A percentile compares a stretch with the other conserved stretches of the same genome.
These are phyloP conservation scores for Suillus tomentosus DNA, from an alignment of 768 basidiomycete species.

Conservation along the genomic window DNA sequence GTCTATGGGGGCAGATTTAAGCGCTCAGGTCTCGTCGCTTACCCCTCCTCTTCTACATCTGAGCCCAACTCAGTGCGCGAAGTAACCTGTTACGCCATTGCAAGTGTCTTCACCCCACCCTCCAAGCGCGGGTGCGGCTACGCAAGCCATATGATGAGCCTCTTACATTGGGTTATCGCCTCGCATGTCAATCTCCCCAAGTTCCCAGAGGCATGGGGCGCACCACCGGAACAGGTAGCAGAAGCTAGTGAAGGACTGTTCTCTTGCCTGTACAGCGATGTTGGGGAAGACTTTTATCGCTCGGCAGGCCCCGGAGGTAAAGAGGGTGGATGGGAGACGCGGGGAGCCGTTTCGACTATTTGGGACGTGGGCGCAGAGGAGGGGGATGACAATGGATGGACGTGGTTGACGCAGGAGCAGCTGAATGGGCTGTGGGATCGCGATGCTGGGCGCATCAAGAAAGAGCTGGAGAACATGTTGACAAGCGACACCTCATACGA, in stretches of 20 bases:
- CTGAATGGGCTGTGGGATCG: slow-evolving; percentile 40
- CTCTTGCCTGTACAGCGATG: slow-evolving; percentile 55
- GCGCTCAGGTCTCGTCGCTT: slow-evolving; percentile 34
- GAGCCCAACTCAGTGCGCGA: slow-evolving; percentile 23
- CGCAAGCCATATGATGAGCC: slow-evolving; percentile 62
- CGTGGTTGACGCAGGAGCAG: slow-evolving; percentile 39
- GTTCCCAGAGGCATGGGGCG: slow-evolving; percentile 46
- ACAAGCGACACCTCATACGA: slow-evolving; percentile 14
- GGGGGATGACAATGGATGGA: slow-evolving; percentile 21
- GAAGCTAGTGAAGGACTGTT: slow-evolving; percentile 43
- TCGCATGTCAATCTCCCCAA: slow-evolving; percentile 31
- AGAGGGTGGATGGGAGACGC: slow-evolving; percentile 47
- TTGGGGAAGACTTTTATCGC: slow-evolving; percentile 49
- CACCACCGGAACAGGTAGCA: slow-evolving; percentile 39
- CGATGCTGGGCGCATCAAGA: slow-evolving; percentile 41
- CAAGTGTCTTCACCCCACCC: slow-evolving; percentile 57
- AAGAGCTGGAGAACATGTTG: slow-evolving; percentile 26
- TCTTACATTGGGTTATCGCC: slow-evolving; percentile 59
- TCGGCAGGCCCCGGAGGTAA: slow-evolving; percentile 38
- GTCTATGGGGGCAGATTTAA: slow-evolving; percentile 37
- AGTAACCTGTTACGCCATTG: slow-evolving; percentile 52
- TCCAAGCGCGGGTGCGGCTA: slow-evolving; percentile 56
- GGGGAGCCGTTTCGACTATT: slow-evolving; percentile 38
- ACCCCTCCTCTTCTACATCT: slow-evolving; percentile 9
- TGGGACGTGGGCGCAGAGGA: slow-evolving; percentile 36